These are phyloP conservation scores for Chrysoporthe austroafricana DNA, from an alignment of 2,329 filamentous ascomycete genomes.

Conservation along the genomic window DNA sequence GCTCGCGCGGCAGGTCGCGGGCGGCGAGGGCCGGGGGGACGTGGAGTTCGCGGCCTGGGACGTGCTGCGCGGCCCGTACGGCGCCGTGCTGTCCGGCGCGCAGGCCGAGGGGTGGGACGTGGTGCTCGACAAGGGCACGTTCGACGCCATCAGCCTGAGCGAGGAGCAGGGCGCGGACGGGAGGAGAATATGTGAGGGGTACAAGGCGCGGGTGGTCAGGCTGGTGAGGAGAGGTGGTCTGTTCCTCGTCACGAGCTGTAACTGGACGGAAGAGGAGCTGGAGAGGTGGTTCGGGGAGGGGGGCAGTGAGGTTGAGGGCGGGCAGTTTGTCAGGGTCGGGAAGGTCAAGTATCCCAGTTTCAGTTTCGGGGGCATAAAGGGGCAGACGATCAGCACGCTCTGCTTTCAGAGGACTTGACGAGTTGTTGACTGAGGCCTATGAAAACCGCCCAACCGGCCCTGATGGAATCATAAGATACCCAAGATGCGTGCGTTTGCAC, in stretches of 20 bases:
- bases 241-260: slow-evolving; percentile 91
- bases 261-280: slow-evolving; percentile 94
- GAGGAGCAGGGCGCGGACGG: slow-evolving; percentile 56
- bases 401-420: slow-evolving; percentile 64
- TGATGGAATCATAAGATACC: not conserved
- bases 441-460: not conserved
- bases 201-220: slow-evolving; percentile 68
- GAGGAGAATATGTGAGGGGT: slow-evolving; percentile 72
- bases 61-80: slow-evolving; percentile 53
- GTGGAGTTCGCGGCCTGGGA: slow-evolving; percentile 64
- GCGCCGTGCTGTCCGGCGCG: slow-evolving; percentile 39
- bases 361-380: slow-evolving; percentile 85
- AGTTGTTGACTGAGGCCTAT: not conserved
- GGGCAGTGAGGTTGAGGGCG: slow-evolving; percentile 32
- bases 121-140: slow-evolving; percentile 96
- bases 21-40: slow-evolving; percentile 26
- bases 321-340: slow-evolving; percentile 62
- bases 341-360: slow-evolving; percentile 83
- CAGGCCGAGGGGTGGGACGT: slow-evolving; percentile 73
- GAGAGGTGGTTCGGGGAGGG: slow-evolving; percentile 69
- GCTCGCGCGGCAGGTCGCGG: slow-evolving; percentile 70
- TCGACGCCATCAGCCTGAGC: slow-evolving; percentile 88
- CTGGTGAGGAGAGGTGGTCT: slow-evolving; percentile 74
- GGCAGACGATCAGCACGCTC: slow-evolving; percentile 85
- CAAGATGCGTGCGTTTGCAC: not conserved